Evolutionary conservation across 2,329 filamentous ascomycete species (phyloP).

Genomic region (Aspergillus tubingensis): DNA sequence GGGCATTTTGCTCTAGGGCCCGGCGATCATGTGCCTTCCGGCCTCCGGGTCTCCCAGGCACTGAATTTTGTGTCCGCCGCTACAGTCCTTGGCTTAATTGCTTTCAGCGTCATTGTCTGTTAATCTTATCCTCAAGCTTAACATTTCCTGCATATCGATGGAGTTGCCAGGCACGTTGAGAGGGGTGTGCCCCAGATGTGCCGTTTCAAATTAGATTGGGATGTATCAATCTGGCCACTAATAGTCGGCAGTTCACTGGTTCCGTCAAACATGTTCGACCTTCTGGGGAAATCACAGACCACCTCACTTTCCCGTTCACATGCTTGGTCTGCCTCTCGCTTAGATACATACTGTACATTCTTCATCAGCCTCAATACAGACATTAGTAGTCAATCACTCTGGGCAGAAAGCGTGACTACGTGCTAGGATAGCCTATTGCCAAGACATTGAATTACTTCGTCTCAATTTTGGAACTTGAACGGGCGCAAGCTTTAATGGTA

Average conservation of each 20-base stretch:
- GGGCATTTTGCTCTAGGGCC: slow-evolving; percentile 18
- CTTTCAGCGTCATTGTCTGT: background rate
- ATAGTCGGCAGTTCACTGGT: background rate
- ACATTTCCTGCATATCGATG: background rate
- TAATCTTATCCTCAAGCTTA: background rate
- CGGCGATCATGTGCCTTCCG: slow-evolving; percentile 20
- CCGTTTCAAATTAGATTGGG: background rate
- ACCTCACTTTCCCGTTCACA: background rate
- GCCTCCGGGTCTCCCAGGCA: slow-evolving; percentile 8
- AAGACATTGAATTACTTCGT: background rate
- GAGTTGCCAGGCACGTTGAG: background rate
- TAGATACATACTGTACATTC: background rate
- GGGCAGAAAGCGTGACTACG: too few species aligned
- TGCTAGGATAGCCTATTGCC: background rate
- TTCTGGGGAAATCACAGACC: background rate
- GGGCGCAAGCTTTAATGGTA: background rate
- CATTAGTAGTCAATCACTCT: too few species aligned
- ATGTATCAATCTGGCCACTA: background rate
- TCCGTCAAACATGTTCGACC: background rate
- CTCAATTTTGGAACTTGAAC: background rate
- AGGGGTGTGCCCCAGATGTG: background rate
- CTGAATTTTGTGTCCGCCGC: background rate
- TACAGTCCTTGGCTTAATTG: background rate
- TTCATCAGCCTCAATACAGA: too few species aligned
- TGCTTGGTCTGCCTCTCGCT: background rate